These are phyloP conservation scores for Plantago coronopus DNA, from an alignment of 305 asterid species.

Conservation along the genomic window DNA sequence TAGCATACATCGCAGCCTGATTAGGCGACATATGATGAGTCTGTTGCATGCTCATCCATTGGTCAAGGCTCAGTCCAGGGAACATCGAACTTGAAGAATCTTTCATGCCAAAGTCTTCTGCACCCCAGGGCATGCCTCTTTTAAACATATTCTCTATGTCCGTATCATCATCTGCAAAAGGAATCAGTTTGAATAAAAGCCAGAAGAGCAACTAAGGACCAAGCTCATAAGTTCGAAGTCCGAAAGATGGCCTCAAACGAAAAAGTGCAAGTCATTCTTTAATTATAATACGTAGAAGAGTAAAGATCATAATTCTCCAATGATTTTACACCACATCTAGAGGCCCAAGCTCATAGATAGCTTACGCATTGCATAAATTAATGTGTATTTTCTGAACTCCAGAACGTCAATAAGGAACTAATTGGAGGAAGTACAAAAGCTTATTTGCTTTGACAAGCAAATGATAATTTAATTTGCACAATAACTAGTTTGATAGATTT, in stretches of 20 bases:
- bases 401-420: too few species aligned
- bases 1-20: conserved; percentile 50
- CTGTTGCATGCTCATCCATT: conserved; percentile 98
- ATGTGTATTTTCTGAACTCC: too few species aligned
- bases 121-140: conserved; percentile 88
- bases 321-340: too few species aligned
- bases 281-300: too few species aligned
- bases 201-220: neutral
- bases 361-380: too few species aligned
- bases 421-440: too few species aligned
- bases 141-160: conserved; percentile 65
- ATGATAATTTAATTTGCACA: neutral
- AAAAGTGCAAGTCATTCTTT: too few species aligned
- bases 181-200: conserved; percentile 4
- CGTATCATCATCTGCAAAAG: conserved; percentile 61
- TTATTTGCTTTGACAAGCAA: neutral
- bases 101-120: conserved; percentile 64
- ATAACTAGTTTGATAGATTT: neutral
- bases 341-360: too few species aligned
- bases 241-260: too few species aligned
- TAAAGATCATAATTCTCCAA: too few species aligned
- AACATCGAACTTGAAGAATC: conserved; percentile 70
- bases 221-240: neutral
- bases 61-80: conserved; percentile 87
- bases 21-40: conserved; percentile 47